Evolutionary conservation across 257 asterid genomes (phyloP).

Genomic region (Fraxinus quadrangulata): DNA sequence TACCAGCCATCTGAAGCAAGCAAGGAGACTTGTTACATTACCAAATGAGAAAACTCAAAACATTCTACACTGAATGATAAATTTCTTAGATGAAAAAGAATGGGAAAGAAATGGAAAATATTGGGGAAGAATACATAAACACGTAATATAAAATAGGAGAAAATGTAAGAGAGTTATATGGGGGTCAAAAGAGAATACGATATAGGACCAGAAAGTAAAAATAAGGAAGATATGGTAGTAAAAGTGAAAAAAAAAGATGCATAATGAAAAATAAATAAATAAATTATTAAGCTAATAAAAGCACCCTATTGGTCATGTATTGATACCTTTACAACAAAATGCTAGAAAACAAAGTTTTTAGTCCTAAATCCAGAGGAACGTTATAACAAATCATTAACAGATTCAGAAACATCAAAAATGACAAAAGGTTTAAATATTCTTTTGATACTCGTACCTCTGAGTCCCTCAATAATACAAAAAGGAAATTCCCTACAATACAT

Average conservation of each 20-base stretch:
- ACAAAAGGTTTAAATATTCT: not conserved
- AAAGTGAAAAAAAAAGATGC: not conserved
- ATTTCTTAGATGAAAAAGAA: not conserved
- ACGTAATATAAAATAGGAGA: not conserved
- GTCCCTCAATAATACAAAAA: not conserved
- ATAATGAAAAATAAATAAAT: not conserved
- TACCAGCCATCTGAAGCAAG: constrained; percentile 78
- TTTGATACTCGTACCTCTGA: not conserved
- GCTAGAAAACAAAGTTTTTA: not conserved
- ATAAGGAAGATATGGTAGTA: not conserved
- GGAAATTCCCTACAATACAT: no score
- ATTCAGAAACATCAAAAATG: not conserved
- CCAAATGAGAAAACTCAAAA: not conserved
- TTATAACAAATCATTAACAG: not conserved
- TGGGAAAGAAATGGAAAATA: not conserved
- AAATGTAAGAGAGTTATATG: not conserved
- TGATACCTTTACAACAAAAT: not conserved
- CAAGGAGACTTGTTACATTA: constrained; percentile 4
- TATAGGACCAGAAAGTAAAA: not conserved
- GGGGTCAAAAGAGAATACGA: not conserved
- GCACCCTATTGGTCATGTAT: not conserved
- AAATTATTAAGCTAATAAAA: not conserved
- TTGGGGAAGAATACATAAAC: not conserved
- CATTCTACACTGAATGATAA: not conserved
- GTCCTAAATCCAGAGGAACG: not conserved